Conservation (phyloP, 768 basidiomycete species). For the Lactifluus subvellereus region DNA sequence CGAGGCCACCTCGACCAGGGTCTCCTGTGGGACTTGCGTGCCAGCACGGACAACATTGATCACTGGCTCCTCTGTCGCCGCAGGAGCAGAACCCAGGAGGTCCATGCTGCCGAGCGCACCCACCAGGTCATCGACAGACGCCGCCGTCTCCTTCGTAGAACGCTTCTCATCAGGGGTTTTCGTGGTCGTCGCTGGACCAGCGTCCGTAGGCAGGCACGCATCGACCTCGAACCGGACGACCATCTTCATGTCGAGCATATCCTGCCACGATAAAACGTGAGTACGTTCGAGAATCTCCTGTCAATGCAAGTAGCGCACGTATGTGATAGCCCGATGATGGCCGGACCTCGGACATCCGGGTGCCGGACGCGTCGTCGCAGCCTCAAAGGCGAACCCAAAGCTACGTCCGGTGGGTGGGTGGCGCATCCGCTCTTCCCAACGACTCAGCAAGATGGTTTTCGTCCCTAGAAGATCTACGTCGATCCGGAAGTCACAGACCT, state of each 20-base stretch:
- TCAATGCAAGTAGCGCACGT: constrained; percentile 40
- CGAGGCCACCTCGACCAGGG: constrained; percentile 34
- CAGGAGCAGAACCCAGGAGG: not conserved
- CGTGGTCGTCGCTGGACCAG: not conserved
- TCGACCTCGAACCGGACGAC: constrained; percentile 57
- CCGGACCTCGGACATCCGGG: constrained; percentile 47
- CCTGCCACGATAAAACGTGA: constrained; percentile 33
- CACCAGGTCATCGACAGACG: constrained; percentile 23
- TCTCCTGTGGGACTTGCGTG: constrained; percentile 15
- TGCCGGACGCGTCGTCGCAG: constrained; percentile 43
- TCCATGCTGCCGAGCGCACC: constrained; percentile 23
- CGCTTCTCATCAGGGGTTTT: not conserved
- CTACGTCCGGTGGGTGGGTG: constrained; percentile 30
- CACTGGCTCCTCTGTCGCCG: not conserved
- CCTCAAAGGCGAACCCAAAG: constrained; percentile 61
- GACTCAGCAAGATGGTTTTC: constrained; percentile 54
- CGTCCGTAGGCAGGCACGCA: constrained; percentile 25
- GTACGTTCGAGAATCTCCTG: not conserved
- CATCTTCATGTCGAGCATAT: constrained; percentile 51
- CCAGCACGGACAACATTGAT: constrained; percentile 20
- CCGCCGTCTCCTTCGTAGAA: not conserved
- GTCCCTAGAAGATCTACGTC: constrained; percentile 58
- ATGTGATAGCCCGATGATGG: constrained; percentile 58
- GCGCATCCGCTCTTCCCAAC: constrained; percentile 44
- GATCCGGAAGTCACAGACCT: constrained; percentile 55